Conservation (phyloP, 2,329 filamentous ascomycete species). For the Ophiostoma australiae region DNA sequence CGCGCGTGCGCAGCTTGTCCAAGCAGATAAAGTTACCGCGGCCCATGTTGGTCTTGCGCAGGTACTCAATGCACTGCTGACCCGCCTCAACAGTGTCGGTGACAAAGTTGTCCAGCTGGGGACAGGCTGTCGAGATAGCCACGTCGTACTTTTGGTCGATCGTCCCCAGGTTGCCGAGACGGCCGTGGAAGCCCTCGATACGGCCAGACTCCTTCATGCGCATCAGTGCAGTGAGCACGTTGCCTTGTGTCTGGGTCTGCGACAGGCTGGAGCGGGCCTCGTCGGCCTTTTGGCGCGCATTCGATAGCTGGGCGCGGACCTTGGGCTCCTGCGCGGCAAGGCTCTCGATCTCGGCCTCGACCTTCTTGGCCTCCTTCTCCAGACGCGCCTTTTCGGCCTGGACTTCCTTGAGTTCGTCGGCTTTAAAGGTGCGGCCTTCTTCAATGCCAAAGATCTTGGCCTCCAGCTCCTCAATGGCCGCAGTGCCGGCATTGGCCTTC, state of each 20-base stretch:
- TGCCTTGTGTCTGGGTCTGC: constrained; percentile 85
- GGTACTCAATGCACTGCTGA: constrained; percentile 95
- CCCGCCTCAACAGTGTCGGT: constrained; percentile 94
- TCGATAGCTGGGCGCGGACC: constrained; percentile 77
- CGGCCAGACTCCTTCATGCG: constrained; percentile 91
- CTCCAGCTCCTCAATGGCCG: constrained; percentile 77
- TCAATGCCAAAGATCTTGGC: constrained; percentile 71
- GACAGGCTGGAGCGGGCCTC: constrained; percentile 88
- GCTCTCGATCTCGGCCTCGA: constrained; percentile 67
- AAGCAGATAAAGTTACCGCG: constrained; percentile 96
- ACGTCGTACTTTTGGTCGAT: constrained; percentile 95
- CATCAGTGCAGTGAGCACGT: constrained; percentile 87
- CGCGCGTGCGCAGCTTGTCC: constrained; percentile 74
- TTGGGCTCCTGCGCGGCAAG: constrained; percentile 74
- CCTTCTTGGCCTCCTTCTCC: constrained; percentile 67
- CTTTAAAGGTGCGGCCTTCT: constrained; percentile 65
- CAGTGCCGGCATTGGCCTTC: constrained; percentile 79
- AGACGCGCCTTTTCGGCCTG: constrained; percentile 66
- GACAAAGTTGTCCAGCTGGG: constrained; percentile 88
- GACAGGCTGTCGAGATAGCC: constrained; percentile 95
- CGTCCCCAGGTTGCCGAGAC: constrained; percentile 86
- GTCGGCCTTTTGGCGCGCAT: constrained; percentile 87
- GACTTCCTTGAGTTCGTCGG: constrained; percentile 68
- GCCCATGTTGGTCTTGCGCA: constrained; percentile 94
- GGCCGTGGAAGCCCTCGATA: constrained; percentile 94